These are phyloP conservation scores for Takashimella tepidaria DNA, from an alignment of 1,284 basidiomycete species.

Conservation along the genomic window DNA sequence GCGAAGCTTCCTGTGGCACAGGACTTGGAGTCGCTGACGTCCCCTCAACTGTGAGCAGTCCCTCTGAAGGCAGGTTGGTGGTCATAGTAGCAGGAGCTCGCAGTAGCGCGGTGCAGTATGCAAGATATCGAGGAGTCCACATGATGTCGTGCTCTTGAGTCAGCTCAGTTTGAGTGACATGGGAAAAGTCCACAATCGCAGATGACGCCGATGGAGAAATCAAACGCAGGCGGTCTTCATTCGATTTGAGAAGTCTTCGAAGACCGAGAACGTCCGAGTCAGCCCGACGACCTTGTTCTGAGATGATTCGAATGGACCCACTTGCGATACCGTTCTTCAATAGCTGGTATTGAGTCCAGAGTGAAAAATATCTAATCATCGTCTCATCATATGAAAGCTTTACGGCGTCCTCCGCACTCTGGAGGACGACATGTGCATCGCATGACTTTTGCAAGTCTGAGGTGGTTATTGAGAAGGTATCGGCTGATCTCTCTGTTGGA, in stretches of 20 bases:
- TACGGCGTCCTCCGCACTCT: conserved; percentile 21
- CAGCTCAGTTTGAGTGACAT: conserved; percentile 10
- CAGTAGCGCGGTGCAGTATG: conserved; percentile 48
- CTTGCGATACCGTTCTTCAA: conserved; percentile 60
- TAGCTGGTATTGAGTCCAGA: conserved; percentile 64
- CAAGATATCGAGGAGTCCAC: conserved; percentile 62
- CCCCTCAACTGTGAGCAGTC: conserved; percentile 8
- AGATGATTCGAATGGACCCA: conserved; percentile 54
- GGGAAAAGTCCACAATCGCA: conserved; percentile 23
- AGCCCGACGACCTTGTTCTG: conserved; percentile 34
- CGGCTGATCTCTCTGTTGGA: conserved; percentile 32
- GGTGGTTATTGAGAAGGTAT: conserved; percentile 55
- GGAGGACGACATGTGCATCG: conserved; percentile 51
- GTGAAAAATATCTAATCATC: conserved; percentile 55
- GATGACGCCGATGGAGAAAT: conserved; percentile 16
- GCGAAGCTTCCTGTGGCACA: conserved; percentile 19
- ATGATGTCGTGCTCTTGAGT: conserved; percentile 49
- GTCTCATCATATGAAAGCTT: conserved; percentile 65
- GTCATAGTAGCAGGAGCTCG: conserved; percentile 25
- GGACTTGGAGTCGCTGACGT: conserved; percentile 3
- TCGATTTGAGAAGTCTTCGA: conserved; percentile 54
- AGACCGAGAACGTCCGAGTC: conserved; percentile 57
- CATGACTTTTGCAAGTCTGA: conserved; percentile 55
- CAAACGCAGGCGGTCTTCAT: conserved; percentile 52
- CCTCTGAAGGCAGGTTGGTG: conserved; percentile 23